Conservation (phyloP, 73 alveolate genomes). For the Durusdinium trenchii region DNA sequence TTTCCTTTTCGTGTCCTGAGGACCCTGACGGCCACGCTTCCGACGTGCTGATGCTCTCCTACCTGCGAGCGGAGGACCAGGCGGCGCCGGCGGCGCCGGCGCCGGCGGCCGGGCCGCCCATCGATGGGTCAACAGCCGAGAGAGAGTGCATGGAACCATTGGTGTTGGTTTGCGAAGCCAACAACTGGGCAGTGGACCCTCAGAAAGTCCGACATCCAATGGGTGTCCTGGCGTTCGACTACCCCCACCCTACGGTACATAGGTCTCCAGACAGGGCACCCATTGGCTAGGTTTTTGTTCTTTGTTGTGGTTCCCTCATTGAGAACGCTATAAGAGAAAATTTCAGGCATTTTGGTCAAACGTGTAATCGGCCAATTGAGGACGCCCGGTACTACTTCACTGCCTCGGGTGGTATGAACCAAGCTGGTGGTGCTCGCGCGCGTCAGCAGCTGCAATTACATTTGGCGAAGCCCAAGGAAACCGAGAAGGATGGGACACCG, state of each 20-base stretch:
- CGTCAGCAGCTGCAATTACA: slow-evolving; percentile 31
- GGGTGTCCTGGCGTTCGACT: too few species aligned
- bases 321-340: too few species aligned
- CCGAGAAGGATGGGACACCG: not conserved
- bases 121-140: not conserved
- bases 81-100: not conserved
- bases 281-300: too few species aligned
- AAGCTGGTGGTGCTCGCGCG: not conserved
- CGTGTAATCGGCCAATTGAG: too few species aligned
- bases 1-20: too few species aligned
- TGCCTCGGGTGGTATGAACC: too few species aligned
- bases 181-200: slow-evolving; percentile 36
- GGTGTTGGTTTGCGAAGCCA: slow-evolving; percentile 71
- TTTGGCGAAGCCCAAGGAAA: not conserved
- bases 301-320: too few species aligned
- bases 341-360: too few species aligned
- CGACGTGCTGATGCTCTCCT: not conserved
- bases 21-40: not conserved
- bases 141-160: slow-evolving; percentile 48
- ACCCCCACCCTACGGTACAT: too few species aligned
- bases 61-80: not conserved
- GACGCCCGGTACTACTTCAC: slow-evolving; percentile 20
- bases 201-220: not conserved
- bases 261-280: too few species aligned
- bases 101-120: not conserved